Evolutionary conservation across 768 basidiomycete genomes (phyloP), one percentile per base, ranked within the genome.

Genomic region (Kwoniella heveanensis): DNA sequence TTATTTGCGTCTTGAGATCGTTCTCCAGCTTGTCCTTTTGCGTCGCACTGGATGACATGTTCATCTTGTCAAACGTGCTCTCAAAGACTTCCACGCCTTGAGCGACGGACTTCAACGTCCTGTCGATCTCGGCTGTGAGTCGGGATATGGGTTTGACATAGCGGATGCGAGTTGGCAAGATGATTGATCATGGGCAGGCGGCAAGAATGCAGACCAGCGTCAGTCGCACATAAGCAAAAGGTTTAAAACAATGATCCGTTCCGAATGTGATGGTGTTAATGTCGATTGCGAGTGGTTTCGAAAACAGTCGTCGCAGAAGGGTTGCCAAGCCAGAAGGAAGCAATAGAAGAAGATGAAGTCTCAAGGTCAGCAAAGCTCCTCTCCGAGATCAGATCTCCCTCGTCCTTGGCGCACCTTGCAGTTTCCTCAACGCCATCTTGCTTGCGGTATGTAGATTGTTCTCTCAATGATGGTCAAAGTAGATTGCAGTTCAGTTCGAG

Each of bases 1-100:
- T 99, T 77, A 99, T 98, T 84, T 99, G 96, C 54, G 93, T 95
- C 83, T 98, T 93, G 78, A 98, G 83, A 72, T 98, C 90, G 2
- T 85, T 88, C 80, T 99, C 96, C 55, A 92, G 87, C 82, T 99
- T 99, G 86, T 98, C 96, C 80, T 97, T 97, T 83, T 97, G 94
- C 0, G 95, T 91, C 80, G 94, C 88, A 82, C 96, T 98, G 30
- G 91, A 90, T 19, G 94, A 90, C 53, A 89, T 85, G 80, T 93
- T 90, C 88, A 99, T 94, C 86, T 98, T 99, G 79, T 96, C 93
- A 80, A 95, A 96, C 80, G 96, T 94, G 82, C 85, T 60, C 55
- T 81, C 81, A 65, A 82, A 82, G 1, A 76, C 56, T 65, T 82
- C 81, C 29, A 98, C 93, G 70, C 96, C 96, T 81, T 94, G 91